These are phyloP conservation scores for Saksenaea oblongispora DNA, from an alignment of 371 early-diverging fungal genomes.

Conservation along the genomic window DNA sequence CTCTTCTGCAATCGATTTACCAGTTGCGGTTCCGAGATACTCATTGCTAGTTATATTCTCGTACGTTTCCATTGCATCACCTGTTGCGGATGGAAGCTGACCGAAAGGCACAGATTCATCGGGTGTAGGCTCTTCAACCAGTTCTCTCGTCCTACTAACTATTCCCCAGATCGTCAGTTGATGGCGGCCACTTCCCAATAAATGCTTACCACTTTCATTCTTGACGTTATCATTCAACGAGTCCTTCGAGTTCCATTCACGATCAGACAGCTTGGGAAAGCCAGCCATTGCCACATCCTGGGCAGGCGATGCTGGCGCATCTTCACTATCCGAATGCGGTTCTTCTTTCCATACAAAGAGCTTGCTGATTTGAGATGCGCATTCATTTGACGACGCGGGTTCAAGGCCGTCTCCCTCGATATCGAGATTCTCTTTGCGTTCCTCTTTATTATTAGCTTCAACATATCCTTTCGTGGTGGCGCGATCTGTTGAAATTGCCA, in stretches of 20 bases:
- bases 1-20: conserved; percentile 71
- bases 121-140: background rate
- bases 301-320: no score
- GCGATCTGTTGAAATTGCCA: background rate
- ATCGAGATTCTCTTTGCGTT: background rate
- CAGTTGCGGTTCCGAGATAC: conserved; percentile 71
- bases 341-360: no score
- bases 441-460: background rate
- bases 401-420: no score
- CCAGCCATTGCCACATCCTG: no score
- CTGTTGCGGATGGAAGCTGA: conserved; percentile 41
- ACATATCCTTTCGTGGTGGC: background rate
- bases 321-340: no score
- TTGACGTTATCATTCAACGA: no score
- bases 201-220: background rate
- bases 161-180: background rate
- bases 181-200: background rate
- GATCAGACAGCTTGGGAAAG: no score
- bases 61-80: conserved; percentile 57
- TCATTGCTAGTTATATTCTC: conserved; percentile 67
- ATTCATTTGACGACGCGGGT: no score
- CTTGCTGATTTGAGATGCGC: no score
- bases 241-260: no score
- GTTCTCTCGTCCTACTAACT: background rate
- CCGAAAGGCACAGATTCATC: background rate